Percentiles rank a stretch among this genome's conserved stretches.
Evolutionary conservation across 2,329 filamentous ascomycete species (phyloP).

Genomic region (Pseudocercospora fuligena): DNA sequence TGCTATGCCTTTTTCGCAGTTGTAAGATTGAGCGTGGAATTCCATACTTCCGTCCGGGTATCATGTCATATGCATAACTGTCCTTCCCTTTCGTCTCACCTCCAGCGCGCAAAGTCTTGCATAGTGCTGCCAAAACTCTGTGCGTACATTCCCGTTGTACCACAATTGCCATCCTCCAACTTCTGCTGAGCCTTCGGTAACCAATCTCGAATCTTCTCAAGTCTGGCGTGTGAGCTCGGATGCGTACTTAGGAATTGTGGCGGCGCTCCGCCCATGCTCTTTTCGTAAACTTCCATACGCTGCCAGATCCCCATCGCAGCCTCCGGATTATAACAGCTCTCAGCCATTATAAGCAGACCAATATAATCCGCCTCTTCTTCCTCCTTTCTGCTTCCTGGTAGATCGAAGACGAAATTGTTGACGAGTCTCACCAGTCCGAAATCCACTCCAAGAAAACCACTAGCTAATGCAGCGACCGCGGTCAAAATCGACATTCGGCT

Average conservation of each 20-base stretch:
- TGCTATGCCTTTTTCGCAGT: background rate
- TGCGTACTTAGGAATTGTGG: slow-evolving; percentile 79
- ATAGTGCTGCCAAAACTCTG: background rate
- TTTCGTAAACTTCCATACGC: slow-evolving; percentile 65
- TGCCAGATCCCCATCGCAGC: slow-evolving; percentile 67
- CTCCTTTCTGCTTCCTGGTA: slow-evolving; percentile 72
- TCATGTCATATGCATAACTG: background rate
- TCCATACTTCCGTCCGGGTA: background rate
- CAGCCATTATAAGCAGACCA: slow-evolving; percentile 80
- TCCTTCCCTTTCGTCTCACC: background rate
- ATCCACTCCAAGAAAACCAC: slow-evolving; percentile 49
- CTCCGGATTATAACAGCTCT: slow-evolving; percentile 75
- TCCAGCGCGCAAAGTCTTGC: background rate
- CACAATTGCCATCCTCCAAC: slow-evolving; percentile 39
- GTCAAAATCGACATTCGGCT: slow-evolving; percentile 51
- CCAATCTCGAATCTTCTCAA: slow-evolving; percentile 69
- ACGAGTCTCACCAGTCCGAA: slow-evolving; percentile 46
- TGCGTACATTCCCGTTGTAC: slow-evolving; percentile 26
- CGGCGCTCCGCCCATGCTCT: slow-evolving; percentile 49
- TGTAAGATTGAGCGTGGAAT: slow-evolving; percentile 7
- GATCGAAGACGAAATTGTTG: slow-evolving; percentile 67
- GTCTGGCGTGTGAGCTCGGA: slow-evolving; percentile 69
- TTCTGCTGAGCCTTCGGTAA: slow-evolving; percentile 48
- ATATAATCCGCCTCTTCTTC: slow-evolving; percentile 80
- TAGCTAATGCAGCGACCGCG: slow-evolving; percentile 43